Percentiles rank a stretch among this genome's conserved stretches.
Evolutionary conservation across 768 basidiomycete species (phyloP).

Genomic region (Mrakia gelida): DNA sequence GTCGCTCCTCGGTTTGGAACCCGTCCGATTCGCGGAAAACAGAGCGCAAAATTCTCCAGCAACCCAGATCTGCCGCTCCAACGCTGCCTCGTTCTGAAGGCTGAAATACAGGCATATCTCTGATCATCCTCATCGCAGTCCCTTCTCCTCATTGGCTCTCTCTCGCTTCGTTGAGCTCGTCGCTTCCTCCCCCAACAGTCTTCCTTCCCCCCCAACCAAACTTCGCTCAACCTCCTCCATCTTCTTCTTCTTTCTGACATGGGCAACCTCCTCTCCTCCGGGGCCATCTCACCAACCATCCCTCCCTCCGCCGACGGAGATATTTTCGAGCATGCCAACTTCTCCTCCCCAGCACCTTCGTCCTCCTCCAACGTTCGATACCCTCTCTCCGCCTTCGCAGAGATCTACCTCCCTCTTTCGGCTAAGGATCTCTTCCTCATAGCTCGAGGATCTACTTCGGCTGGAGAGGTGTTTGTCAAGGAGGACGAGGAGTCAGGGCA

Average conservation of each 20-base stretch:
- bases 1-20: no score
- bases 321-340: background rate
- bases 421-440: background rate
- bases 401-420: conserved; percentile 3
- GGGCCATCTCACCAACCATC: background rate
- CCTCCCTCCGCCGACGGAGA: conserved; percentile 1
- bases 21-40: no score
- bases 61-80: no score
- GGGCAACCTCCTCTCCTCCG: conserved; percentile 1
- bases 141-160: no score
- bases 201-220: no score
- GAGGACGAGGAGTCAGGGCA: background rate
- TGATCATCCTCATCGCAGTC: no score
- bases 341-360: background rate
- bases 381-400: background rate
- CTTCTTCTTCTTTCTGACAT: background rate
- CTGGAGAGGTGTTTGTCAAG: background rate
- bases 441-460: background rate
- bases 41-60: no score
- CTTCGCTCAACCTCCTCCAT: no score
- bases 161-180: no score
- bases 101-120: no score
- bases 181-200: no score
- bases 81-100: no score
- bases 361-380: background rate